Evolutionary conservation across 345 rosid species (phyloP).

Genomic region (Aethionema arabicum): DNA sequence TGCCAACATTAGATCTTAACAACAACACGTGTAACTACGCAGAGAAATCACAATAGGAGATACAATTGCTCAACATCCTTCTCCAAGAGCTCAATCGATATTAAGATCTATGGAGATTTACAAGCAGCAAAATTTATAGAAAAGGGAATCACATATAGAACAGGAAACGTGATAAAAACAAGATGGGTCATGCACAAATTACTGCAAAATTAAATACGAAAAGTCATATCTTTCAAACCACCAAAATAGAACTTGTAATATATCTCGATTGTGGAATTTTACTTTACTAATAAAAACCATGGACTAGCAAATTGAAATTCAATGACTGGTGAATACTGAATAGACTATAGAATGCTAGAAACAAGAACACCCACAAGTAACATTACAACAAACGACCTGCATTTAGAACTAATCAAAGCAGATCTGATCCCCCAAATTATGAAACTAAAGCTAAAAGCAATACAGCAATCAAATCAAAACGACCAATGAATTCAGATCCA

Average conservation of each 20-base stretch:
- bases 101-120: too few relatives aligned
- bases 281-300: neutral
- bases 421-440: neutral
- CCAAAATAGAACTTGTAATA: neutral
- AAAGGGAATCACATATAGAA: too few relatives aligned
- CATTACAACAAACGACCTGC: neutral
- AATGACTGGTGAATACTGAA: neutral
- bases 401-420: conserved; percentile 15
- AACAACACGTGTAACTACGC: neutral
- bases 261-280: neutral
- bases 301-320: too few relatives aligned
- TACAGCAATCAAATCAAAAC: neutral
- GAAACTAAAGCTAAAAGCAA: neutral
- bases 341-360: neutral
- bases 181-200: too few relatives aligned
- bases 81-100: too few relatives aligned
- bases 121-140: too few relatives aligned
- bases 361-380: conserved; percentile 6
- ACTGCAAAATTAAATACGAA: too few relatives aligned
- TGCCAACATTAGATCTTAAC: conserved; percentile 23
- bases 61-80: neutral
- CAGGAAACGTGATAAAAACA: too few relatives aligned
- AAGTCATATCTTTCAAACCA: neutral
- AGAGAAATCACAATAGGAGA: neutral
- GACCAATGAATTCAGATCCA: conserved; percentile 23